A percentile compares a stretch with the other conserved stretches of the same genome.
Conservation (phyloP, 1,284 basidiomycete species). For the Hymenochaete sp. region DNA sequence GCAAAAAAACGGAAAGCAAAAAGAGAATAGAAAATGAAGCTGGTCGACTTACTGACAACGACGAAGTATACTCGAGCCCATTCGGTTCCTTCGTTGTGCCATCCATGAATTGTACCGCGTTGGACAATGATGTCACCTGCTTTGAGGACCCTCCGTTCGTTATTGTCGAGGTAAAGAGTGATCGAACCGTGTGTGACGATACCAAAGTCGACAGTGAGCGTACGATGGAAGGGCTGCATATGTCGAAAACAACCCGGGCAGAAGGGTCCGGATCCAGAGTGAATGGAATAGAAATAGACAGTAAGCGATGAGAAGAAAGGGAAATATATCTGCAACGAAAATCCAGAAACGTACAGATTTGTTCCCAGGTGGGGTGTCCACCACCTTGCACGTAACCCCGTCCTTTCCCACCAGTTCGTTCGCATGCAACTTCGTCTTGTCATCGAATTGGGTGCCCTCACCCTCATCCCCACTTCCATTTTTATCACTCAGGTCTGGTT, state of each 20-base stretch:
- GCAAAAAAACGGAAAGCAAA: conserved; percentile 10
- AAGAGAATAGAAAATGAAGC: neutral
- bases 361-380: conserved; percentile 9
- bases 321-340: neutral
- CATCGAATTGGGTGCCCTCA: conserved; percentile 9
- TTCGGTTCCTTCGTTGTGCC: conserved; percentile 15
- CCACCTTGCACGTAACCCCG: conserved; percentile 8
- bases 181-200: conserved; percentile 14
- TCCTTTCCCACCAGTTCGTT: conserved; percentile 4
- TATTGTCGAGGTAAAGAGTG: conserved; percentile 14
- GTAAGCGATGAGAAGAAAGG: neutral
- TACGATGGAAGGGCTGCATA: conserved; percentile 15
- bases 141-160: conserved; percentile 7
- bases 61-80: conserved; percentile 16
- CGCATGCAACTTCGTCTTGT: conserved; percentile 7
- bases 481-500: too few relatives aligned
- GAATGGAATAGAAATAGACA: neutral
- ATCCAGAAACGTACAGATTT: neutral
- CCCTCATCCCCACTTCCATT: conserved; percentile 4
- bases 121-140: conserved; percentile 16
- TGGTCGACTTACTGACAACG: conserved; percentile 12
- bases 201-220: conserved; percentile 16
- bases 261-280: neutral
- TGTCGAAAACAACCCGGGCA: neutral
- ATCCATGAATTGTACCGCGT: conserved; percentile 17